Percentiles rank a stretch among this genome's conserved stretches.
Evolutionary conservation across 768 basidiomycete species (phyloP).

Genomic region (Megacollybia marginata): DNA sequence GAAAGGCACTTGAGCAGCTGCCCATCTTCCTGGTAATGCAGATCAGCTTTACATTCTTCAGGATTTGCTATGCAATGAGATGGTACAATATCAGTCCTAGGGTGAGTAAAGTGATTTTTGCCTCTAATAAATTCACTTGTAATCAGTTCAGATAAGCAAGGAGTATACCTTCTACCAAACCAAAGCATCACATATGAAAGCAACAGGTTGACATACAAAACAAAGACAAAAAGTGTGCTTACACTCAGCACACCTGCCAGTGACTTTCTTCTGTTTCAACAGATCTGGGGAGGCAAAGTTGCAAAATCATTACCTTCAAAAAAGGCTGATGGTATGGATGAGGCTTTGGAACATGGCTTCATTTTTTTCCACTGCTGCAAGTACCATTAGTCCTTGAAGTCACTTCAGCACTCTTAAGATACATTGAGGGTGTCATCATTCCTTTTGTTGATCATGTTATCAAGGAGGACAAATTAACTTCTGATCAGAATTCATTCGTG

Average conservation of each 20-base stretch:
- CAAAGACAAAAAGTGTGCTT: constrained; percentile 16
- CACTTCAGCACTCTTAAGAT: constrained; percentile 11
- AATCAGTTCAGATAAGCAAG: too few relatives aligned
- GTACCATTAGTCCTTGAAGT: constrained; percentile 6
- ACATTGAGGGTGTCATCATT: constrained; percentile 4
- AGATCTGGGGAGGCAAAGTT: constrained; percentile 5
- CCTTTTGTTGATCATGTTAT: constrained; percentile 3
- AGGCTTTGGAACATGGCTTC: constrained; percentile 4
- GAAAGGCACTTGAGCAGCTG: too few relatives aligned
- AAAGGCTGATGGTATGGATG: constrained; percentile 1
- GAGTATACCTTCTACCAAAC: too few relatives aligned
- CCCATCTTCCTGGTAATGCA: too few relatives aligned
- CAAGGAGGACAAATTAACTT: constrained; percentile 2
- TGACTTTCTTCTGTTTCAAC: constrained; percentile 13
- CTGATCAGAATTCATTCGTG: constrained; percentile 6
- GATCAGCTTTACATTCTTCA: too few relatives aligned
- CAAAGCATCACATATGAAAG: too few relatives aligned
- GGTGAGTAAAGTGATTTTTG: too few relatives aligned
- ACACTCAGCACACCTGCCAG: constrained; percentile 12
- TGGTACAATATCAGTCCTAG: too few relatives aligned
- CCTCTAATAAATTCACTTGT: too few relatives aligned
- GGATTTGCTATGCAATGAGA: too few relatives aligned
- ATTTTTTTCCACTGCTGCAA: constrained; percentile 9
- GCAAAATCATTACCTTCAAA: constrained; percentile 3
- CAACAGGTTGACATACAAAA: too few relatives aligned